These are phyloP conservation scores for Lycium barbarum DNA, from an alignment of 257 asterid genomes.

Conservation along the genomic window DNA sequence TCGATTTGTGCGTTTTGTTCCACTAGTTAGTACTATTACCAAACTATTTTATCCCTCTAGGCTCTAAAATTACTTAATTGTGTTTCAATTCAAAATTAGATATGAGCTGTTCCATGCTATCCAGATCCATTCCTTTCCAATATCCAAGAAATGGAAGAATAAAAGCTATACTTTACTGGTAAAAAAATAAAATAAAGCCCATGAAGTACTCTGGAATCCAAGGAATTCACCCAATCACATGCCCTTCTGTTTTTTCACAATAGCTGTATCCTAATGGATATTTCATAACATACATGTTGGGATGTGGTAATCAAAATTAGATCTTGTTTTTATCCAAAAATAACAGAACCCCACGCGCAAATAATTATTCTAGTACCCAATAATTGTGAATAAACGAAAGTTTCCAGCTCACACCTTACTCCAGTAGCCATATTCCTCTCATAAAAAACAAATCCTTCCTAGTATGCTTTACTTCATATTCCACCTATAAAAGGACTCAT, in stretches of 20 bases:
- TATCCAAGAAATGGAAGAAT: conserved; percentile 5
- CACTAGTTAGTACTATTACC: too few relatives aligned
- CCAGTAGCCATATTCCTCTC: neutral
- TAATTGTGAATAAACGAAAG: neutral
- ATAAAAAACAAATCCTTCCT: neutral
- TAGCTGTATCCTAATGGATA: conserved; percentile 1
- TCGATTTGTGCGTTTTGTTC: too few relatives aligned
- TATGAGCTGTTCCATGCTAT: neutral
- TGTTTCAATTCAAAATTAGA: neutral
- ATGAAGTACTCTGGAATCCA: neutral
- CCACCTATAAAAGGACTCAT: neutral
- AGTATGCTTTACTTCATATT: neutral
- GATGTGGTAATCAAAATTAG: neutral
- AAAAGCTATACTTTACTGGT: neutral
- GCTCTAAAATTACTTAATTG: neutral
- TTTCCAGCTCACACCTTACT: conserved; percentile 19
- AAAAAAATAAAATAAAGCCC: neutral
- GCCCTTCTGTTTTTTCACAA: neutral
- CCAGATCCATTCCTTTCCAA: conserved; percentile 7
- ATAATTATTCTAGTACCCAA: neutral
- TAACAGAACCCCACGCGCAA: neutral
- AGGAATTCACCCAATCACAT: conserved; percentile 7
- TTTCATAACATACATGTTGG: neutral
- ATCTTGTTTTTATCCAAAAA: neutral
- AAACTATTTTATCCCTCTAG: too few relatives aligned